A percentile compares a stretch with the other conserved stretches of the same genome.
Evolutionary conservation across 306 rosid species (phyloP).

Genomic region (Carpinus fangiana): DNA sequence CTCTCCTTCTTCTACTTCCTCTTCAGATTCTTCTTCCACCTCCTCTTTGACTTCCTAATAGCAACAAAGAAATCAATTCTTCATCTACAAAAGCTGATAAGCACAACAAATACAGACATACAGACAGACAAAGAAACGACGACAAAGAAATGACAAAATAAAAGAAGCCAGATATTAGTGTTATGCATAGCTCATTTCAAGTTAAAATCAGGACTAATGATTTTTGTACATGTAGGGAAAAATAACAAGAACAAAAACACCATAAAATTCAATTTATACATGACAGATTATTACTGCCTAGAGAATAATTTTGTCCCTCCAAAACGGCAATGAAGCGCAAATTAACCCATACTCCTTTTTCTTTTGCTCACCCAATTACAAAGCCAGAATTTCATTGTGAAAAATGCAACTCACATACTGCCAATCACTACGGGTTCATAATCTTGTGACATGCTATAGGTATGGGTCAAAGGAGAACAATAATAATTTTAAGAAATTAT

Average conservation of each 20-base stretch:
- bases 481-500: not conserved
- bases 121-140: not conserved
- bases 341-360: not conserved
- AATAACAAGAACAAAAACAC: constrained; percentile 3
- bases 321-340: not conserved
- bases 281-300: not conserved
- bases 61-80: constrained; percentile 3
- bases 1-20: constrained; percentile 44
- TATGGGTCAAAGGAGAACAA: not conserved
- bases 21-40: constrained; percentile 22
- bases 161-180: not conserved
- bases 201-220: not conserved
- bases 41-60: constrained; percentile 39
- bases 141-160: not conserved
- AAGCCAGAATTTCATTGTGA: not conserved
- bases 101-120: constrained; percentile 9
- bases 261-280: not conserved
- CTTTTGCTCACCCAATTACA: too few relatives aligned
- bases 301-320: not conserved
- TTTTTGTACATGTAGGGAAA: not conserved
- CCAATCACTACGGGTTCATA: not conserved
- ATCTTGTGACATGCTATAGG: constrained; percentile 2
- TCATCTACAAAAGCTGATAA: not conserved
- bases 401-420: not conserved
- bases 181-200: not conserved